Evolutionary conservation across 2,329 filamentous ascomycete genomes (phyloP).

Genomic region (Pestalotiopsis sp.): DNA sequence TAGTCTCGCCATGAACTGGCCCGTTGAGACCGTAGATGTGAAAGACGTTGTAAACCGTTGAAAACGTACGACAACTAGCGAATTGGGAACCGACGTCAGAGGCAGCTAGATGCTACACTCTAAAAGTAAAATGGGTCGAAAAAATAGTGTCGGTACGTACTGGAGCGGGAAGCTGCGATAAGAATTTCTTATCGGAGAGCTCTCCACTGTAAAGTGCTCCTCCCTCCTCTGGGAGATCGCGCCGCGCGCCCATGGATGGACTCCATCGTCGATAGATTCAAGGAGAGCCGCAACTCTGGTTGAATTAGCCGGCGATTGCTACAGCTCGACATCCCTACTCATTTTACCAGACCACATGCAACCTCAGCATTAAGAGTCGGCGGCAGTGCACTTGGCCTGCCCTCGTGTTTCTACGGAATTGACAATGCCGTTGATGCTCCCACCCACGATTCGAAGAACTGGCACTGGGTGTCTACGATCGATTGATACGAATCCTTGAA

Average conservation of each 20-base stretch:
- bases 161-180: neutral
- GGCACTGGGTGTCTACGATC: neutral
- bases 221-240: neutral
- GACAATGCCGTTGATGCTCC: neutral
- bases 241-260: neutral
- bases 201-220: constrained; percentile 2
- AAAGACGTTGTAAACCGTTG: neutral
- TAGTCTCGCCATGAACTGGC: constrained; percentile 26
- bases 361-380: neutral
- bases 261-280: neutral
- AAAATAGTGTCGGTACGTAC: neutral
- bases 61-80: neutral
- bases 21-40: neutral
- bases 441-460: neutral
- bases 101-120: too few relatives aligned
- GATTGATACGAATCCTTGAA: neutral
- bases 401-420: neutral
- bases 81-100: neutral
- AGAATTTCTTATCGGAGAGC: neutral
- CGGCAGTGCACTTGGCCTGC: neutral
- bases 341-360: neutral
- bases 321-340: neutral
- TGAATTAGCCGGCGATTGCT: neutral
- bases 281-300: neutral
- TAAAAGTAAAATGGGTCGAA: neutral